Conservation (phyloP, 1,284 basidiomycete species). For the Schizophyllum commune region DNA sequence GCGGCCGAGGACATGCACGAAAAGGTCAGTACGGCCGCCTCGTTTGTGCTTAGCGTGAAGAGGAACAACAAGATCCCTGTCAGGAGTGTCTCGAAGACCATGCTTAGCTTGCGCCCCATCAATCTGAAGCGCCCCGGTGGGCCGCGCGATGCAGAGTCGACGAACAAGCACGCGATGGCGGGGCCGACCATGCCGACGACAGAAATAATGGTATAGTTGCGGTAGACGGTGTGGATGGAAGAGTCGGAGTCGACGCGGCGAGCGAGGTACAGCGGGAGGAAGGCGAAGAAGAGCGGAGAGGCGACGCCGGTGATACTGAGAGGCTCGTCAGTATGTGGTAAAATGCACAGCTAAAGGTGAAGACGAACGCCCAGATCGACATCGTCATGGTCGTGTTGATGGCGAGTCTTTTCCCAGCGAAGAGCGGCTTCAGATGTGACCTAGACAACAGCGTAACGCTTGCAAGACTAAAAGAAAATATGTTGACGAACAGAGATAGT, state of each 20-base stretch:
- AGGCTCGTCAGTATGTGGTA: not conserved
- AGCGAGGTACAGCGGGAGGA: constrained; percentile 45
- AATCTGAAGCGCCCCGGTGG: constrained; percentile 14
- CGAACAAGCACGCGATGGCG: constrained; percentile 43
- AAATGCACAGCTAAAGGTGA: not conserved
- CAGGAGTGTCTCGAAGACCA: constrained; percentile 40
- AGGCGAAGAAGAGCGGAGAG: constrained; percentile 50
- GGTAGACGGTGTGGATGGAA: constrained; percentile 31
- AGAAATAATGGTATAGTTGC: constrained; percentile 43
- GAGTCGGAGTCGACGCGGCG: constrained; percentile 26
- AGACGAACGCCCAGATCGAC: constrained; percentile 40
- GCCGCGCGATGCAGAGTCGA: constrained; percentile 35
- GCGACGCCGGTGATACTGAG: constrained; percentile 47
- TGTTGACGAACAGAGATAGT: constrained; percentile 27
- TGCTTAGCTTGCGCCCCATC: constrained; percentile 44
- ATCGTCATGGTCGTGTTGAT: constrained; percentile 46
- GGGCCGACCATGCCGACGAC: constrained; percentile 51
- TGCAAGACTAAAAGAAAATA: not conserved
- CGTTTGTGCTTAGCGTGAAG: constrained; percentile 48
- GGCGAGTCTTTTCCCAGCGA: constrained; percentile 39
- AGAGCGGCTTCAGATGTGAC: constrained; percentile 43
- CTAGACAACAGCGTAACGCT: constrained; percentile 14
- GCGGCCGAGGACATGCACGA: constrained; percentile 46
- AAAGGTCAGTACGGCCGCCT: constrained; percentile 39
- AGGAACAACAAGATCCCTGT: constrained; percentile 54